Base-by-base conservation (phyloP, 768 basidiomycete genomes). In the Rickenella mellea region DNA sequence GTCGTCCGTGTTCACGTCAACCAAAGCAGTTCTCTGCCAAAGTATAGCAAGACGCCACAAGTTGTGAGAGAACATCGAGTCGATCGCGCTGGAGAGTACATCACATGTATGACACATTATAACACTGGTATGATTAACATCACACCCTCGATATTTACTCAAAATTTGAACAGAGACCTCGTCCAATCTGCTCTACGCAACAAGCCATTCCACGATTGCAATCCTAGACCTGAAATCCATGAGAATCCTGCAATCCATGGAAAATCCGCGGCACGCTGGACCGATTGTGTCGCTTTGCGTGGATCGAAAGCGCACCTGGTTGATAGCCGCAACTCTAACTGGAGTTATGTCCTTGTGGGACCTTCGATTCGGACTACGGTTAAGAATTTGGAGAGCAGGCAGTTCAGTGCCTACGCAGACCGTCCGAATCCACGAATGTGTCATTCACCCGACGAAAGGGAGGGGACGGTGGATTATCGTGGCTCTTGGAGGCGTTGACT, bases 261-360 rank as follows among this genome's bases (percentile, higher is more conserved):
- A 84, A 49, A 87, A 94, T 52, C 89, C 92, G 1, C 73, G 80
- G 28, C 80, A 94, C 51, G 74, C 78, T 50, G 94, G 96, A 0
- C 79, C 90, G 0, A 88, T 97, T 46, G 86, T 90, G 0, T 74
- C 79, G 29, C 59, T 94, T 44, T 94, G 89, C 51, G 59, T 91
- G 35, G 92, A 94, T 56, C 76, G 78, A 26, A 87, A 83, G 54
- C 78, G 74, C 20, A 75, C 85, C 5, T 98, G 94, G 94, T 69
- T 94, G 20, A 68, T 96, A 10, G 80, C 86, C 14, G 94, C 89
- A 2, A 96, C 94, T 1, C 77, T 83, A 2, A 76, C 74, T 1
- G 96, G 94, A 5, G 76, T 83, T 11, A 64, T 98, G 10, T 80
- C 86, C 0, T 69, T 99, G 2, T 99, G 93, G 92, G 96, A 99